A percentile compares a stretch with the other conserved stretches of the same genome.
These are phyloP conservation scores for Ophiostoma triangulosporum DNA, from an alignment of 2,329 filamentous ascomycete genomes.

Conservation along the genomic window DNA sequence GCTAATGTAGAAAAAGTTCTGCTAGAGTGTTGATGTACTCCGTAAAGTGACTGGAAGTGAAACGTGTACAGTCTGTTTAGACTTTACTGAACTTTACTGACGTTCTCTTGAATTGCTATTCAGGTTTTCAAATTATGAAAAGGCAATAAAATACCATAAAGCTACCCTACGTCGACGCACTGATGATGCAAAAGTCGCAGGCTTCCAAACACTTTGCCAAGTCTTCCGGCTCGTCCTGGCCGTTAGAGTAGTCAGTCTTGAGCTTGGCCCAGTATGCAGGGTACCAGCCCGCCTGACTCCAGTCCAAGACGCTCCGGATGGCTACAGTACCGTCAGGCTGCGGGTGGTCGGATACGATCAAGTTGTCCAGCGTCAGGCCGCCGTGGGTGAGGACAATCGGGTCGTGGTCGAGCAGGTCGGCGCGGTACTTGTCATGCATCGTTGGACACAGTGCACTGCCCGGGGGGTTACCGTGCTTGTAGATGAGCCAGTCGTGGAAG, in stretches of 20 bases:
- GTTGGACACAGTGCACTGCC: no score
- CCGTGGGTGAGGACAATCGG: constrained; percentile 1
- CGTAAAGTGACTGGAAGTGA: no score
- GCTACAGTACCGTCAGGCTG: background rate
- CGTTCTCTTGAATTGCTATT: no score
- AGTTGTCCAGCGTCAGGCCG: background rate
- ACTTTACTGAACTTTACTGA: no score
- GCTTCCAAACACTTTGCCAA: background rate
- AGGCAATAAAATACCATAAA: background rate
- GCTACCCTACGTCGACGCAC: background rate
- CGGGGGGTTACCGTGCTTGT: background rate
- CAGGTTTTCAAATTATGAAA: no score
- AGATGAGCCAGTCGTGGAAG: constrained; percentile 18
- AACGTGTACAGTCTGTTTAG: no score
- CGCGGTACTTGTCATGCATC: background rate
- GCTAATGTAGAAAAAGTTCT: no score
- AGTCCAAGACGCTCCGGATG: constrained; percentile 21
- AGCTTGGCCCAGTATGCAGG: constrained; percentile 23
- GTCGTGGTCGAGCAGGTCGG: background rate
- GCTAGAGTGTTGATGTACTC: no score
- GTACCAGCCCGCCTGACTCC: constrained; percentile 24
- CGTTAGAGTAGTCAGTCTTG: constrained; percentile 9
- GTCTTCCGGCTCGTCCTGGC: background rate
- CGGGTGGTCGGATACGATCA: background rate
- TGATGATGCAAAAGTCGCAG: background rate